Evolutionary conservation across 1,139 yeast genomes (phyloP).

Genomic region (Taphrina confusa): DNA sequence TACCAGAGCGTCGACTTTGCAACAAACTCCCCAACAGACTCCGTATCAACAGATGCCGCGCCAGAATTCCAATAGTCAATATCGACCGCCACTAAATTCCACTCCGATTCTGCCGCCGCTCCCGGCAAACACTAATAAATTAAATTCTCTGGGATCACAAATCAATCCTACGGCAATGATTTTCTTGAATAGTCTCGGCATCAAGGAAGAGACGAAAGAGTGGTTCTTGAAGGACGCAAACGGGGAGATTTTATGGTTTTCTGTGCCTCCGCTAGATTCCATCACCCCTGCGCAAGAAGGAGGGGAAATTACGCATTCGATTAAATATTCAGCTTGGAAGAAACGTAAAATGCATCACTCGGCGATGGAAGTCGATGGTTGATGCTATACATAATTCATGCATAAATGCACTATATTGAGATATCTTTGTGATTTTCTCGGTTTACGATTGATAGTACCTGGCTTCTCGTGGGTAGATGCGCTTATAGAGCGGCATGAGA

Average conservation of each 20-base stretch:
- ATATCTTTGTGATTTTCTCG: background rate
- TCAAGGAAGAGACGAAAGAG: slow-evolving; percentile 40
- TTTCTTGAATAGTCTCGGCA: slow-evolving; percentile 41
- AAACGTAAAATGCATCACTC: background rate
- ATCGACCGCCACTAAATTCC: slow-evolving; percentile 17
- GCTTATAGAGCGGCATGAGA: slow-evolving; percentile 90
- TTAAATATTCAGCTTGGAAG: slow-evolving; percentile 24
- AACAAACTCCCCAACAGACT: slow-evolving; percentile 4
- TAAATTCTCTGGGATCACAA: slow-evolving; percentile 18
- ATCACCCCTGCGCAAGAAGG: slow-evolving; percentile 20
- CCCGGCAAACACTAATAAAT: slow-evolving; percentile 16
- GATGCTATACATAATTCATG: too few species aligned
- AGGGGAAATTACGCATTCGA: slow-evolving; percentile 17
- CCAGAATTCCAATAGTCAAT: background rate
- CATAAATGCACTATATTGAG: background rate
- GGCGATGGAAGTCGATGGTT: too few species aligned
- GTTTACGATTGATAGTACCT: slow-evolving; percentile 8
- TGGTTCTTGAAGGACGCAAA: slow-evolving; percentile 39
- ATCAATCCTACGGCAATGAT: slow-evolving; percentile 22
- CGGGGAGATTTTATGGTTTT: slow-evolving; percentile 42
- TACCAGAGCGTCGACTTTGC: background rate
- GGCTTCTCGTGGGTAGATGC: slow-evolving; percentile 54
- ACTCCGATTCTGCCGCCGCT: slow-evolving; percentile 27
- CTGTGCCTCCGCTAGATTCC: slow-evolving; percentile 43
- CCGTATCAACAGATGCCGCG: background rate